Evolutionary conservation across 106 monocot genomes (phyloP).

Genomic region (Narthecium ossifragum): DNA sequence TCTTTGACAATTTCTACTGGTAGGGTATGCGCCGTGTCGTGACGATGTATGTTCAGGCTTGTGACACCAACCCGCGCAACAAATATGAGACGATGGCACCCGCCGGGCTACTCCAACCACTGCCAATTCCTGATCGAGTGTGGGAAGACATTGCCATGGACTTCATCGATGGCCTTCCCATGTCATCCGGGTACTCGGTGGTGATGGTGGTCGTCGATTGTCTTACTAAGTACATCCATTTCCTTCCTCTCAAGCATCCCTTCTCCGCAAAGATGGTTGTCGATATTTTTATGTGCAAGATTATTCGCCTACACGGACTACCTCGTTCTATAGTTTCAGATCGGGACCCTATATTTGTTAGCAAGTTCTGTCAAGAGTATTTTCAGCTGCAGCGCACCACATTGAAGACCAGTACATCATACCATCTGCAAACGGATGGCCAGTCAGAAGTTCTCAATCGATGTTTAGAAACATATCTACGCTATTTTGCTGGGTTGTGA

Average conservation of each 20-base stretch:
- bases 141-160: too few species aligned
- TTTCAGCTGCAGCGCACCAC: not conserved
- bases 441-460: not conserved
- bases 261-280: not conserved
- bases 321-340: not conserved
- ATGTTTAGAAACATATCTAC: not conserved
- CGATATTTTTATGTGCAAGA: not conserved
- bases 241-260: not conserved
- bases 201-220: not conserved
- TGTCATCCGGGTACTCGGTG: too few species aligned
- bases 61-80: too few species aligned
- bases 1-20: too few species aligned
- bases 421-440: constrained; percentile 1
- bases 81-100: too few species aligned
- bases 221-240: not conserved
- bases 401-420: not conserved
- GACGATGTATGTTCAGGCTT: too few species aligned
- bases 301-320: not conserved
- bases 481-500: too few species aligned
- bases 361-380: not conserved
- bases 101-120: too few species aligned
- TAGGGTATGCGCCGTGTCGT: too few species aligned
- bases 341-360: not conserved
- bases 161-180: too few species aligned
- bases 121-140: too few species aligned